Base-by-base conservation (phyloP, 345 rosid genomes). In the Linum lewisii region DNA sequence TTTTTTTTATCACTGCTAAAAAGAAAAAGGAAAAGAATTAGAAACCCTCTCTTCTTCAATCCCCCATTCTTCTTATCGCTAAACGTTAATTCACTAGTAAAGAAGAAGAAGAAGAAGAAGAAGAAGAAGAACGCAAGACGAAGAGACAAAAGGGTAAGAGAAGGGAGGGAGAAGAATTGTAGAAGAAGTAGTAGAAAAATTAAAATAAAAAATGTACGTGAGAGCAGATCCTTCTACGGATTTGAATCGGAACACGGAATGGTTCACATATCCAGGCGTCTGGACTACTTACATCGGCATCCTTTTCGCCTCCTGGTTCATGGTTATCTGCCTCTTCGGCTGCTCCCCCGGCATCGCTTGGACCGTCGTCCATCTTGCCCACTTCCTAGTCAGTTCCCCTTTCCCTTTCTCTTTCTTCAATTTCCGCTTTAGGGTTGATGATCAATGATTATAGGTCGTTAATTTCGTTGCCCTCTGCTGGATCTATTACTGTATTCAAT, bases 221-320 rank as follows among this genome's bases (percentile, higher is more conserved):
- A 70, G 73, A 72, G 90, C 90, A 53, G 72, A 71, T 72, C 85
- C 84, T 62, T 70, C 96, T 67, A 76, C 93, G 79, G 96, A 88
- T 83, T 84, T 85, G 78, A 88, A 88, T 66, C 63, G 75, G 80
- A 88, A 88, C 73, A 88, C 93, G n/a, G 93, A 83, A 76, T 87
- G 87, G 92, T 87, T 87, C 86, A 83, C 82, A 69, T 87, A 85
- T 56, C 89, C 95, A 0, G 96, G 93, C 1, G 96, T 88, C 0
- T 88, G 96, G 96, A 85, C 90, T 1, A 75, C 88, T 22, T 88
- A 85, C 59, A 79, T 88, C 34, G 76, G 81, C 21, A 76, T 86
- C 66, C 63, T 88, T 24, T 88, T 88, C 81, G 80, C 83, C 70
- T 77, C 82, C 0, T 85, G 96, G 96, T 78, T 88, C 21, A 58